phyloP scores from a whole-genome alignment of 768 basidiomycete species.

The Rhizopogon roseolus region DNA sequence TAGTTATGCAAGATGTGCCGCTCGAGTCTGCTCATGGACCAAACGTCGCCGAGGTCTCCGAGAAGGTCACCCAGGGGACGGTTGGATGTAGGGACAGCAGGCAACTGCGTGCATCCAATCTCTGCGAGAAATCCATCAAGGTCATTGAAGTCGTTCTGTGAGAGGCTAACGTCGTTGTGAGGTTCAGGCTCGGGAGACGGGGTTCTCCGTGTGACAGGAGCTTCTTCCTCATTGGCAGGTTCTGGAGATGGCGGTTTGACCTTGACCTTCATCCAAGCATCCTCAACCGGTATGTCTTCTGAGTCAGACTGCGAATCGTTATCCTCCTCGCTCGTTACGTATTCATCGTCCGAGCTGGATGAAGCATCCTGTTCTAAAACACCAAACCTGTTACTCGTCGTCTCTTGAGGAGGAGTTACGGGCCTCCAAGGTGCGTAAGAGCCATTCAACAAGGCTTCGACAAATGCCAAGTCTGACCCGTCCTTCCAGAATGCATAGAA shows the following conservation, averaged over 20 bases:
- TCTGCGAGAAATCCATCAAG: conserved; percentile 31
- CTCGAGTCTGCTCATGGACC: conserved; percentile 51
- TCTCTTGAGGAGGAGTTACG: neutral
- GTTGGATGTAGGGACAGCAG: conserved; percentile 30
- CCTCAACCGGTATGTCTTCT: conserved; percentile 15
- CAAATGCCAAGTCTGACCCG: conserved; percentile 43
- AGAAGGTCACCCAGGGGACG: conserved; percentile 37
- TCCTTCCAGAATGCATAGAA: conserved; percentile 50
- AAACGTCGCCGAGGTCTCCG: conserved; percentile 32
- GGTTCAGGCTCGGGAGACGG: neutral
- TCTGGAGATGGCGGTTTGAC: neutral
- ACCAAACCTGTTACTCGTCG: neutral
- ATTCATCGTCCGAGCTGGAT: conserved; percentile 5
- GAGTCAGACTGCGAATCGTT: conserved; percentile 3
- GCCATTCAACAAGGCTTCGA: conserved; percentile 18
- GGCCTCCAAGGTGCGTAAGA: neutral
- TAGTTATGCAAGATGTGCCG: conserved; percentile 36
- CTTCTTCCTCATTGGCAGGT: neutral
- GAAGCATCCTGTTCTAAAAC: neutral
- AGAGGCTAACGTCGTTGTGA: neutral
- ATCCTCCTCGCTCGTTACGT: conserved; percentile 10
- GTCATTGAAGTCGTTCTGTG: conserved; percentile 15
- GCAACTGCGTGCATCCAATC: conserved; percentile 31
- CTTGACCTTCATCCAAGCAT: conserved; percentile 23
- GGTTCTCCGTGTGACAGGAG: neutral